These are phyloP conservation scores for Fusarium subglutinans DNA, from an alignment of 2,329 filamentous ascomycete species.

Conservation along the genomic window DNA sequence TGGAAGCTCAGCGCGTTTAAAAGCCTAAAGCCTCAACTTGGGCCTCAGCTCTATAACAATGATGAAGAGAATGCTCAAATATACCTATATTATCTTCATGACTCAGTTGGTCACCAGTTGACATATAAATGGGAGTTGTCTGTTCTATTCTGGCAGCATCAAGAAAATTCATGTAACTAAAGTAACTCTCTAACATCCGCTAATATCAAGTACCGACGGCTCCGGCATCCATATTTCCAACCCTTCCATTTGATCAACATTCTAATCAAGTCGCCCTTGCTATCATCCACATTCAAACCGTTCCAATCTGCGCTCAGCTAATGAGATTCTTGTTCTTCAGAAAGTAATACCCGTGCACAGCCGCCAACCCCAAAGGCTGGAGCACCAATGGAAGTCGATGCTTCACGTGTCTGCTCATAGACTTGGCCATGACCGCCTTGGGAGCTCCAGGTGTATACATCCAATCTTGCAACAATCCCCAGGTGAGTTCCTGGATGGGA, in stretches of 20 bases:
- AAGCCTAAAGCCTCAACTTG: neutral
- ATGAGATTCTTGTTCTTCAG: constrained; percentile 27
- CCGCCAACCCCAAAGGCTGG: constrained; percentile 45
- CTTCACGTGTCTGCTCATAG: constrained; percentile 46
- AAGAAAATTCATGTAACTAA: neutral
- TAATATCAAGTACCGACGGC: neutral
- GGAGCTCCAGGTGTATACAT: constrained; percentile 59
- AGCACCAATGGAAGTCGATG: constrained; percentile 44
- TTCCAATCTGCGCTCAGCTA: neutral
- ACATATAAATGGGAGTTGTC: neutral
- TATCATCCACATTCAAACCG: neutral
- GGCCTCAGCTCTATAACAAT: fast-evolving
- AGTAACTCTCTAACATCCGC: constrained; percentile 25
- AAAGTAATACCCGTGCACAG: constrained; percentile 44
- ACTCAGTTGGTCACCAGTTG: fast-evolving
- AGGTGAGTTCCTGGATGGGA: constrained; percentile 52
- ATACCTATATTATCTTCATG: no score
- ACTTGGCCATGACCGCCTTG: constrained; percentile 52
- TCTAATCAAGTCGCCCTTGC: neutral
- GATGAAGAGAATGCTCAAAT: neutral
- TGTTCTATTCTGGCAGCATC: neutral
- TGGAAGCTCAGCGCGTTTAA: neutral
- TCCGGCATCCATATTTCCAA: neutral
- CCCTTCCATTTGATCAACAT: neutral
- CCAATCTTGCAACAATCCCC: constrained; percentile 58